Evolutionary conservation across 2,329 filamentous ascomycete genomes (phyloP).

Genomic region (Sphaerulina vaccinii): DNA sequence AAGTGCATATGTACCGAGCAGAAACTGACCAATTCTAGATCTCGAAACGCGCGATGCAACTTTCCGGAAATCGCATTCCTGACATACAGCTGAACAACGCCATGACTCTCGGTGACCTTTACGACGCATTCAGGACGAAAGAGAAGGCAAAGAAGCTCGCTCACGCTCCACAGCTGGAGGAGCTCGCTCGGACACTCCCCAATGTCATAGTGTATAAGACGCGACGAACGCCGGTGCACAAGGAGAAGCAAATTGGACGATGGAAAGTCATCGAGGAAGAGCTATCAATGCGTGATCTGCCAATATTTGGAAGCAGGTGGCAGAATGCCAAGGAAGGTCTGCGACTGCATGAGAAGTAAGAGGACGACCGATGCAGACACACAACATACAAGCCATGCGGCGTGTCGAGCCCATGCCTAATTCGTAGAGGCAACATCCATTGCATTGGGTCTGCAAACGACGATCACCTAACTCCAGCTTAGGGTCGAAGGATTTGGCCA

Average conservation of each 20-base stretch:
- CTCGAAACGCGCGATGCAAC: slow-evolving; percentile 74
- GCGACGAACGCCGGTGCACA: slow-evolving; percentile 68
- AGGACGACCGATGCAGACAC: background rate
- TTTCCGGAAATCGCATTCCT: slow-evolving; percentile 73
- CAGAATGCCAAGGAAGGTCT: slow-evolving; percentile 15
- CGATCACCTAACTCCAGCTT: background rate
- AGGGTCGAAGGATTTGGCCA: background rate
- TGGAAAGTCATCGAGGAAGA: slow-evolving; percentile 79
- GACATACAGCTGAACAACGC: slow-evolving; percentile 61
- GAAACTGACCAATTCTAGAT: slow-evolving; percentile 56
- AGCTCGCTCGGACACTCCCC: slow-evolving; percentile 53
- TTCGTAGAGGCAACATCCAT: no score
- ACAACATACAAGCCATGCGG: background rate
- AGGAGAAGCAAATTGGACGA: slow-evolving; percentile 68
- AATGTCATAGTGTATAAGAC: slow-evolving; percentile 69
- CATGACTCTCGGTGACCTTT: slow-evolving; percentile 41
- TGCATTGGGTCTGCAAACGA: no score
- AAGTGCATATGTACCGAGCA: slow-evolving; percentile 10
- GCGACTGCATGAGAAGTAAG: slow-evolving; percentile 9
- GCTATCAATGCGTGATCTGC: slow-evolving; percentile 61
- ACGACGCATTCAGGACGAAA: slow-evolving; percentile 37
- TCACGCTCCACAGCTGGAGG: slow-evolving; percentile 54
- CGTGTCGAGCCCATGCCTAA: no score
- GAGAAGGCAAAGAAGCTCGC: slow-evolving; percentile 58
- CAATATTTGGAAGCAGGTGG: slow-evolving; percentile 40